Percentiles rank a stretch among this genome's conserved stretches.
Evolutionary conservation across 176 grass and related monocot genomes (phyloP).

Genomic region (Oropetium thomaeum): DNA sequence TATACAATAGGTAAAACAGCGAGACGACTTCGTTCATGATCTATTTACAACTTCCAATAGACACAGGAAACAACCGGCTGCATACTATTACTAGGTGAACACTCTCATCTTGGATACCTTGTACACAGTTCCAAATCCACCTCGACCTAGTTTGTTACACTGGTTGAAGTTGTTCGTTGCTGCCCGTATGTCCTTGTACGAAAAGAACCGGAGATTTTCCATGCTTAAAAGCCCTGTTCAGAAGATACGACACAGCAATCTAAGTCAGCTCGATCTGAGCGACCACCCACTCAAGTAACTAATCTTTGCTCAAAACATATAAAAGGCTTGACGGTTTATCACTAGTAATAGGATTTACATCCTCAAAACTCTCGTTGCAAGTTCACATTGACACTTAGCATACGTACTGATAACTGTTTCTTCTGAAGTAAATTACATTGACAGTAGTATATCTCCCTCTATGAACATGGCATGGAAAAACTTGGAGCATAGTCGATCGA

Average conservation of each 20-base stretch:
- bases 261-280: neutral
- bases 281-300: too few species aligned
- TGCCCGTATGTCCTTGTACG: conserved; percentile 38
- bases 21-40: too few species aligned
- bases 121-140: conserved; percentile 56
- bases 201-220: conserved; percentile 30
- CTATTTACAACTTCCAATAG: neutral
- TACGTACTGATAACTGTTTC: too few species aligned
- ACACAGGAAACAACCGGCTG: neutral
- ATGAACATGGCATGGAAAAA: neutral
- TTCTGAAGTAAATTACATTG: too few species aligned
- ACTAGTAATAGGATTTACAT: too few species aligned
- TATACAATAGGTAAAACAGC: neutral
- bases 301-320: neutral
- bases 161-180: conserved; percentile 41
- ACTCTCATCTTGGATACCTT: conserved; percentile 7
- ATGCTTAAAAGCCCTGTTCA: conserved; percentile 12
- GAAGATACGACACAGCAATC: neutral
- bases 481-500: neutral
- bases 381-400: too few species aligned
- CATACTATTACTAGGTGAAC: neutral
- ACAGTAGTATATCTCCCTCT: too few species aligned
- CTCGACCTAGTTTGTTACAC: conserved; percentile 39
- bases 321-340: neutral
- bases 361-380: neutral